These are phyloP conservation scores for Ophiostoma tasmaniense DNA, from an alignment of 2,329 filamentous ascomycete species.

Conservation along the genomic window DNA sequence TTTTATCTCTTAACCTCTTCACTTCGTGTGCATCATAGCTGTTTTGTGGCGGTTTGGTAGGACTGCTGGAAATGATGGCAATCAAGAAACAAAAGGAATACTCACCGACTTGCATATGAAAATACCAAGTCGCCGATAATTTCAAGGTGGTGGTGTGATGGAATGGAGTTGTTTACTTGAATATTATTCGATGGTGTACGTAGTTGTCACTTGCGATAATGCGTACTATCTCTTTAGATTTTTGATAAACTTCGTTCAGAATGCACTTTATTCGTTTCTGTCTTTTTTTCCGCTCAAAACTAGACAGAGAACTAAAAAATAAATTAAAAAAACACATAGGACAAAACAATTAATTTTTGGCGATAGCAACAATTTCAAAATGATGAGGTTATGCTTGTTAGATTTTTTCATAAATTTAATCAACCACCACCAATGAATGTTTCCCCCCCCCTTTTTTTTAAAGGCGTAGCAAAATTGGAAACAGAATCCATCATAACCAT, in stretches of 20 bases:
- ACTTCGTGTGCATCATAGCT: too few species aligned
- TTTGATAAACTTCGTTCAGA: too few species aligned
- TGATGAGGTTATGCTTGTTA: too few species aligned
- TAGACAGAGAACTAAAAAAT: too few species aligned
- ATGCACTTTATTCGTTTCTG: too few species aligned
- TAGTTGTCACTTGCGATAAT: not conserved
- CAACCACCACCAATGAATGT: not conserved
- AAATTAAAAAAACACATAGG: too few species aligned
- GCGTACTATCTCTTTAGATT: too few species aligned
- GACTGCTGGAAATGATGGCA: not conserved
- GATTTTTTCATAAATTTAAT: too few species aligned
- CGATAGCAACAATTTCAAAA: too few species aligned
- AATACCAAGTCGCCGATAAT: constrained; percentile 8
- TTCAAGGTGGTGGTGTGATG: not conserved
- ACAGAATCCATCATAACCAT: not conserved
- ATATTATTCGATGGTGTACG: not conserved
- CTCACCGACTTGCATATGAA: not conserved
- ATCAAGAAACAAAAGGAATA: not conserved
- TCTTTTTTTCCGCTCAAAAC: too few species aligned
- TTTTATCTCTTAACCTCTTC: not conserved
- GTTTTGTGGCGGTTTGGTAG: not conserved
- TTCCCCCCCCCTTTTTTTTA: too few species aligned
- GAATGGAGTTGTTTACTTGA: not conserved
- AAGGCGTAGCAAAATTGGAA: not conserved
- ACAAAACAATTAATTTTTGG: too few species aligned